These are phyloP conservation scores for Dovyalis caffra DNA, from an alignment of 345 rosid genomes.

Conservation along the genomic window DNA sequence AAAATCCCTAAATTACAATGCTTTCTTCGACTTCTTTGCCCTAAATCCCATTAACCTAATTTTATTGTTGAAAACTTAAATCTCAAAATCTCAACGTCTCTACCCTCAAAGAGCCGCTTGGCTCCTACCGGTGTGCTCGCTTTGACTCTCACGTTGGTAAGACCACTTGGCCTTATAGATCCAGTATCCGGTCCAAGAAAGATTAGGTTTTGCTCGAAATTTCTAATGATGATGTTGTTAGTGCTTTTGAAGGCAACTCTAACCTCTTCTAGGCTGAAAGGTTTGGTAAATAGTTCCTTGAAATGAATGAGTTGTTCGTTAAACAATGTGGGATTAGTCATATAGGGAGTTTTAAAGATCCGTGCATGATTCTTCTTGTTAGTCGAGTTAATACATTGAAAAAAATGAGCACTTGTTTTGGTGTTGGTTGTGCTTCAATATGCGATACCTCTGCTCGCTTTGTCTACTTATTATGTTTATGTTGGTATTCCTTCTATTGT, in stretches of 20 bases:
- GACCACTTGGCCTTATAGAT: constrained; percentile 29
- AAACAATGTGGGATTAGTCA: constrained; percentile 31
- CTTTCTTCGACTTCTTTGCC: no score
- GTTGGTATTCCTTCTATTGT: constrained; percentile 31
- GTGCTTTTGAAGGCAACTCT: constrained; percentile 32
- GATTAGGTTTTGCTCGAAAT: constrained; percentile 26
- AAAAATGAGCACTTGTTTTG: constrained; percentile 29
- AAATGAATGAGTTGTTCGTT: constrained; percentile 32
- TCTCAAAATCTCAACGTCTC: no score
- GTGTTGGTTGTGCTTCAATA: constrained; percentile 32
- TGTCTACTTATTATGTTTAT: constrained; percentile 27
- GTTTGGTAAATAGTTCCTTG: constrained; percentile 20
- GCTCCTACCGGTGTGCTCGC: constrained; percentile 20
- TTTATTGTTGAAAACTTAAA: no score
- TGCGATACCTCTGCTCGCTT: constrained; percentile 30
- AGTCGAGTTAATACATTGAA: constrained; percentile 24
- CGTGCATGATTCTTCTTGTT: constrained; percentile 30
- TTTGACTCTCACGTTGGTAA: constrained; percentile 28
- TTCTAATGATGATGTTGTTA: constrained; percentile 25
- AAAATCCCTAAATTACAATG: no score
- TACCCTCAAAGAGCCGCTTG: constrained; percentile 21
- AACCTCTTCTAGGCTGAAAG: constrained; percentile 33
- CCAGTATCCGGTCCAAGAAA: constrained; percentile 29
- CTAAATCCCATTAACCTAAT: no score
- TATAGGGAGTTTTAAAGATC: constrained; percentile 31